A percentile compares a stretch with the other conserved stretches of the same genome.
Evolutionary conservation across 495 filamentous ascomycete genomes (phyloP).

Genomic region (Jackrogersella minutella): DNA sequence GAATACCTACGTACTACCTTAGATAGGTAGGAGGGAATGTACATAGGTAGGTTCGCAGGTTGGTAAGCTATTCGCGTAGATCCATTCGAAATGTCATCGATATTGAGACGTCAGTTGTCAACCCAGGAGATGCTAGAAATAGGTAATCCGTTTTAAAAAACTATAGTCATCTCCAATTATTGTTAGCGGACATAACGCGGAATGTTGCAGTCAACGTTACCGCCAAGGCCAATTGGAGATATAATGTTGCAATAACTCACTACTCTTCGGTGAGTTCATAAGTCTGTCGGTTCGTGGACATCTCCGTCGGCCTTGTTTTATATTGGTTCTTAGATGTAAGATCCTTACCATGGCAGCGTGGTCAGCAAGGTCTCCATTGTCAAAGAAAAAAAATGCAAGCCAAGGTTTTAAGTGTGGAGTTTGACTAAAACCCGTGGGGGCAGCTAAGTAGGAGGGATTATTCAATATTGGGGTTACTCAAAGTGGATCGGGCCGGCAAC

Average conservation of each 20-base stretch:
- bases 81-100: constrained; percentile 15
- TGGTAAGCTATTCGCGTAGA: neutral
- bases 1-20: constrained; percentile 1
- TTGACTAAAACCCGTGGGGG: constrained; percentile 24
- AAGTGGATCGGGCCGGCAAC: constrained; percentile 10
- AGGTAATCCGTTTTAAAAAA: neutral
- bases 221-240: constrained; percentile 14
- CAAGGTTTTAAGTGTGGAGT: neutral
- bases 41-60: no score
- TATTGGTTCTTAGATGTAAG: constrained; percentile 6
- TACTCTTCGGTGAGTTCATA: constrained; percentile 10
- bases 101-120: constrained; percentile 19
- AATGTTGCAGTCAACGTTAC: constrained; percentile 28
- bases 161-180: constrained; percentile 2
- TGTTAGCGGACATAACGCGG: neutral
- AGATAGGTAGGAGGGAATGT: no score
- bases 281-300: no score
- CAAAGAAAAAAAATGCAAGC: no score
- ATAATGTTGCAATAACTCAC: neutral
- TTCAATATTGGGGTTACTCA: neutral
- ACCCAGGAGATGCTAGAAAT: constrained; percentile 1
- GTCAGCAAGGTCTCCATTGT: no score
- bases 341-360: no score
- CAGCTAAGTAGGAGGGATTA: neutral
- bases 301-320: neutral